phyloP scores from a whole-genome alignment of 2,329 filamentous ascomycete species.

The Fusarium sp. region DNA sequence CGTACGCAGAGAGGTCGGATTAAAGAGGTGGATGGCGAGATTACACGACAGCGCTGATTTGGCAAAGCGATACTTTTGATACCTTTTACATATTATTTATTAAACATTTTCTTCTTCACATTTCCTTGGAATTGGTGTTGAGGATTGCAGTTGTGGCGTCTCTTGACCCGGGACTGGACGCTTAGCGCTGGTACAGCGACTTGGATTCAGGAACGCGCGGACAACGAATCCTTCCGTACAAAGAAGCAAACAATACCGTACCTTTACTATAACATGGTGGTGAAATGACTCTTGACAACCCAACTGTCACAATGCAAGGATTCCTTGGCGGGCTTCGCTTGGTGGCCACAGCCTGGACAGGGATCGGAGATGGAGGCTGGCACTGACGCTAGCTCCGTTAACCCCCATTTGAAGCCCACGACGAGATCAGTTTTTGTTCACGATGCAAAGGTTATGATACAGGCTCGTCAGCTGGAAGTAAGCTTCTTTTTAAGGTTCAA shows the following conservation, averaged over 20 bases:
- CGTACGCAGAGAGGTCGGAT: constrained; percentile 17
- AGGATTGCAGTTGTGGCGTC: not conserved
- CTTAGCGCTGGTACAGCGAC: not conserved
- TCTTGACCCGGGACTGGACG: not conserved
- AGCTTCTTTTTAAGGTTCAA: not conserved
- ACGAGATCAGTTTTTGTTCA: not conserved
- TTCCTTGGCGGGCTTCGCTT: not conserved
- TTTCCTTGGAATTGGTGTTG: not conserved
- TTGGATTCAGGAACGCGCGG: not conserved
- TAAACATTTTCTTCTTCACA: constrained; percentile 2
- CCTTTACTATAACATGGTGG: not conserved
- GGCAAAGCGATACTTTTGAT: not conserved
- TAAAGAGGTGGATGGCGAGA: not conserved
- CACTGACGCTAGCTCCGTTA: not conserved
- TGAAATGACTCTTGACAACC: not conserved
- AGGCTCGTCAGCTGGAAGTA: not conserved
- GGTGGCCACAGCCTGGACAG: not conserved
- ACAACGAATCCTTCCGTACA: not conserved
- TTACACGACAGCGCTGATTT: not conserved
- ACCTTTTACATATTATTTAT: not conserved
- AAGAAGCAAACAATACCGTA: not conserved
- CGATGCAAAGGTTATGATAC: not conserved
- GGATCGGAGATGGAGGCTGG: too few relatives aligned
- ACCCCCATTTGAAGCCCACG: not conserved
- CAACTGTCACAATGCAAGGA: not conserved